These are phyloP conservation scores for Aspergillus novoparasiticus DNA, from an alignment of 2,329 filamentous ascomycete species.

Conservation along the genomic window DNA sequence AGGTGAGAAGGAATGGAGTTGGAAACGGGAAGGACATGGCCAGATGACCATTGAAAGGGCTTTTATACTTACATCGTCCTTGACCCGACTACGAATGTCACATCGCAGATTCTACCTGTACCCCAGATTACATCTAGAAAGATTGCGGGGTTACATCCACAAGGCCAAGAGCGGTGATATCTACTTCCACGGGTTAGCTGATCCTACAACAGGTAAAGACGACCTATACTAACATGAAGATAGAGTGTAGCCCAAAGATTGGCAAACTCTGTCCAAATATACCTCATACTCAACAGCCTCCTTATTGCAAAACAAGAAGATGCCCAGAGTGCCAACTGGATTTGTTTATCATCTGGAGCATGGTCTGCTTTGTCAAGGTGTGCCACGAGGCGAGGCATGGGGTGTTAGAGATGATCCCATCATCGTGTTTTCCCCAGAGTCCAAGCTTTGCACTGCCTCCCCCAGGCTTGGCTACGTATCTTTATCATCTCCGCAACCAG, in stretches of 20 bases:
- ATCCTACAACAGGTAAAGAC: not conserved
- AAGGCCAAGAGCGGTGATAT: not conserved
- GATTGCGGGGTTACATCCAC: not conserved
- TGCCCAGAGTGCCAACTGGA: not conserved
- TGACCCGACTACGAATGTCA: not conserved
- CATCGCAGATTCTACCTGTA: not conserved
- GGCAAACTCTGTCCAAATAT: not conserved
- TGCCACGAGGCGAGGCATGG: not conserved
- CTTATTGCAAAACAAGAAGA: not conserved
- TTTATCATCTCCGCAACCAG: not conserved
- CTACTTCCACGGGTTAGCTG: not conserved
- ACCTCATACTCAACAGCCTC: not conserved
- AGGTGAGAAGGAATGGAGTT: not conserved
- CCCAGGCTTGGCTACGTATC: constrained; percentile 2
- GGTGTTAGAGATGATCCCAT: not conserved
- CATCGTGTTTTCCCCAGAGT: not conserved
- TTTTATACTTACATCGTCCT: not conserved
- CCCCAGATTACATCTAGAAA: too few relatives aligned
- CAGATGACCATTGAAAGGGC: not conserved
- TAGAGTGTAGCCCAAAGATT: not conserved
- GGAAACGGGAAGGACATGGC: not conserved
- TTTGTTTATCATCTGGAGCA: not conserved
- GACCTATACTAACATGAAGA: not conserved
- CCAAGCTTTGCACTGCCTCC: constrained; percentile 15
- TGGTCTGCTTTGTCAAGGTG: not conserved